A percentile compares a stretch with the other conserved stretches of the same genome.
Evolutionary conservation across 306 rosid species (phyloP).

Genomic region (Comarum palustre): DNA sequence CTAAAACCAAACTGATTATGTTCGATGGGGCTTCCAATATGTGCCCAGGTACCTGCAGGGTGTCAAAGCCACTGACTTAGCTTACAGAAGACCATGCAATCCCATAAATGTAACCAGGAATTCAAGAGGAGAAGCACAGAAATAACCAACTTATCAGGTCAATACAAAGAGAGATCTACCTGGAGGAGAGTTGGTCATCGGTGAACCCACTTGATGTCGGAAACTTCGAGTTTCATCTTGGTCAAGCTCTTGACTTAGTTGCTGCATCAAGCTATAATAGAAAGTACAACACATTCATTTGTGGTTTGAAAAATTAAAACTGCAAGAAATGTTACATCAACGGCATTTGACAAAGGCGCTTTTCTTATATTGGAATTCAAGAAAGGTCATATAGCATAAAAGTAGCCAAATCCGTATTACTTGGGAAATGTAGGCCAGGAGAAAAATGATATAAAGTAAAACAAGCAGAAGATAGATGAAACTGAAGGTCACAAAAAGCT

Average conservation of each 20-base stretch:
- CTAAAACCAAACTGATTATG: constrained; percentile 59
- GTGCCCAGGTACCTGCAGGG: constrained; percentile 72
- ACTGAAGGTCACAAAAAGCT: not conserved
- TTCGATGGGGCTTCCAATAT: constrained; percentile 74
- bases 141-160: constrained; percentile 4
- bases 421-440: not conserved
- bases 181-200: constrained; percentile 79
- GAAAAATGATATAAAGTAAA: not conserved
- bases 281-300: not conserved
- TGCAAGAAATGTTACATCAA: too few species aligned
- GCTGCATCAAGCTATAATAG: constrained; percentile 74
- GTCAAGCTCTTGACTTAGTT: constrained; percentile 79
- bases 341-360: too few species aligned
- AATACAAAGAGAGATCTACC: constrained; percentile 46
- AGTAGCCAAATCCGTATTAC: not conserved
- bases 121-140: constrained; percentile 6
- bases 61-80: constrained; percentile 21
- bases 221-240: constrained; percentile 71
- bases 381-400: not conserved
- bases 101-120: constrained; percentile 9
- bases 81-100: constrained; percentile 18
- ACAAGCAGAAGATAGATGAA: not conserved
- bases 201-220: constrained; percentile 77
- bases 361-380: too few species aligned
- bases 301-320: constrained; percentile 9